A percentile compares a stretch with the other conserved stretches of the same genome.
Evolutionary conservation across 2,329 filamentous ascomycete species (phyloP).

Genomic region (Delphinella strobiligena): DNA sequence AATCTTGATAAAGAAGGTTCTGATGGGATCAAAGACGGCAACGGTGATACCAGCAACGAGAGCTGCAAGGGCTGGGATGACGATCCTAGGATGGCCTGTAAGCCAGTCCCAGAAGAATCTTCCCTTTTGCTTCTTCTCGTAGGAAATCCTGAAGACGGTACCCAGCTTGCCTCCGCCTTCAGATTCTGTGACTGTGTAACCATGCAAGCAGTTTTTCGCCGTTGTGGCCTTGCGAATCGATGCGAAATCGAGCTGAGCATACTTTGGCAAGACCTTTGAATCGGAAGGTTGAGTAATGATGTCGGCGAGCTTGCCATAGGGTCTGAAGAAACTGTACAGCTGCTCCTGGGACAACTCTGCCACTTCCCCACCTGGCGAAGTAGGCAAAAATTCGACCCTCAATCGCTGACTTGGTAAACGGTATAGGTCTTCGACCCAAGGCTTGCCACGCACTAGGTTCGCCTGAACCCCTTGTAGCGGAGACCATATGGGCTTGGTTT

Average conservation of each 20-base stretch:
- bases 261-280: constrained; percentile 73
- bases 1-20: constrained; percentile 81
- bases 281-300: constrained; percentile 74
- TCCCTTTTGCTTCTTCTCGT: constrained; percentile 64
- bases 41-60: constrained; percentile 74
- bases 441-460: constrained; percentile 66
- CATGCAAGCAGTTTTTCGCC: constrained; percentile 87
- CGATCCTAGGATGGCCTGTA: constrained; percentile 71
- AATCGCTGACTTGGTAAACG: constrained; percentile 65
- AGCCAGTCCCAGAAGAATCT: constrained; percentile 83
- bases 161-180: constrained; percentile 63
- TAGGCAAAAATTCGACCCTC: constrained; percentile 73
- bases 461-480: constrained; percentile 62
- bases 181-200: constrained; percentile 55
- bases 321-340: constrained; percentile 75
- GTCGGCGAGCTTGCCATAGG: constrained; percentile 81
- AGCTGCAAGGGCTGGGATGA: constrained; percentile 72
- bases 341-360: constrained; percentile 77
- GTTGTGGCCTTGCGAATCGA: constrained; percentile 66
- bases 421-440: constrained; percentile 90
- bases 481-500: constrained; percentile 81
- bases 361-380: constrained; percentile 55
- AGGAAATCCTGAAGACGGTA: constrained; percentile 69
- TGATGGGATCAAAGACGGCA: constrained; percentile 83
- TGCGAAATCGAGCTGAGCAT: constrained; percentile 66